phyloP scores from a whole-genome alignment of 2,329 filamentous ascomycete genomes.

The Fusarium pseudograminearum region DNA sequence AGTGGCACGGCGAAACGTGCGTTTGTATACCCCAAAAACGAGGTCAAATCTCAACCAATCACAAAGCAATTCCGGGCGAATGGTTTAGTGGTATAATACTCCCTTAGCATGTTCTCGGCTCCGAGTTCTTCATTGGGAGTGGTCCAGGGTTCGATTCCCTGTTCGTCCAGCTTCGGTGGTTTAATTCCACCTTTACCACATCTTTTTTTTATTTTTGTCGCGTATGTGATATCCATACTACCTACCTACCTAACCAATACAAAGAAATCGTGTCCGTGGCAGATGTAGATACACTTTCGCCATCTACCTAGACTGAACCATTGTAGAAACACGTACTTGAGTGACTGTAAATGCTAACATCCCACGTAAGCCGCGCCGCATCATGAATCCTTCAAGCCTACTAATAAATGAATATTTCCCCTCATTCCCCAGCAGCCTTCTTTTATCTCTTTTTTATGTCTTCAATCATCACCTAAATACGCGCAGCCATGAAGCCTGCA shows the following conservation, averaged over 20 bases:
- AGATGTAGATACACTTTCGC: neutral
- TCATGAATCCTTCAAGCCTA: neutral
- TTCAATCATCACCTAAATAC: neutral
- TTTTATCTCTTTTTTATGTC: fast-evolving
- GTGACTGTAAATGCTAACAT: neutral
- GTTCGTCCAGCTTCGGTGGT: conserved; percentile 32
- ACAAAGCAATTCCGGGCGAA: conserved; percentile 13
- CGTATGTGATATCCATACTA: too few species aligned
- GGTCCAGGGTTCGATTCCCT: conserved; percentile 43
- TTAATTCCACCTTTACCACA: conserved; percentile 4
- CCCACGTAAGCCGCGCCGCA: neutral
- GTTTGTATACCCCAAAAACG: too few species aligned
- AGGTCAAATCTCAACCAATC: neutral
- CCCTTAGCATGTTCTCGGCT: conserved; percentile 24
- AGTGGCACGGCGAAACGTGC: too few species aligned
- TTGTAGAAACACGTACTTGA: neutral
- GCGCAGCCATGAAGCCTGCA: neutral
- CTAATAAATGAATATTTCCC: neutral
- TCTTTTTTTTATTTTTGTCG: neutral
- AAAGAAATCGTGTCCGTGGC: neutral
- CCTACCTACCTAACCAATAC: too few species aligned
- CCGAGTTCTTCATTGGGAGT: conserved; percentile 22
- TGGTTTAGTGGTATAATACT: conserved; percentile 44
- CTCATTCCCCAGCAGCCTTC: neutral
- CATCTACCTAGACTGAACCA: neutral